Base-by-base conservation (phyloP, 805 yeast species). In the Pichia eremophila region DNA sequence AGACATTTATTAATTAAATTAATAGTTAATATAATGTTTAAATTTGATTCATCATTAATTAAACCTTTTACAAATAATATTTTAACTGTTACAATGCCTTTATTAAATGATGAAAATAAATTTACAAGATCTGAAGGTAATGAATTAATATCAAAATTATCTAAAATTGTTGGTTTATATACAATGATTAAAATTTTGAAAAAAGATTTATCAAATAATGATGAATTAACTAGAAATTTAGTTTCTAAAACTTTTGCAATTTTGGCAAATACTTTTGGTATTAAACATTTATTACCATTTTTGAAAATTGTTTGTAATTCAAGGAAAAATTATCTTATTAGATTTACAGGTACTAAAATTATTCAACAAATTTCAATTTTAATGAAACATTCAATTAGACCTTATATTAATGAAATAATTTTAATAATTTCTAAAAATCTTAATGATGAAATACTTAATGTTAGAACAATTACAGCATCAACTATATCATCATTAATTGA, bases 241-340 rank as follows among this genome's bases (percentile, higher is more conserved):
- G 82, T 95, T 0, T 77, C 96, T 0, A 70, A 91, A 47, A 78
- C 89, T 1, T 71, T 90, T 61, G 96, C 97, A 0, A 84, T 88
- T 6, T 88, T 85, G 2, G 89, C 95, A 0, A 77, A 79, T 42
- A 77, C 96, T 0, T 62, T 90, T 36, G 96, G 97, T 0, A 68
- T 88, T 8, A 80, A 75, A 2, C 66, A 77, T 7, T 62, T 87
- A 41, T 58, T 93, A 12, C 96, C 97, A 0, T 91, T 91, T 60
- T 61, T 91, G 36, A 77, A 74, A 52, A 95, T 96, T 0, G 90
- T 85, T 5, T 79, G 91, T 51, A 73, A 74, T 51, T 81, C 95
- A 3, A 80, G 78, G 56, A 83, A 83, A 58, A 77, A 83, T 46
- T 83, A 93, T 91, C 76, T 76, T 53, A 87, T 95, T 0, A 75